Evolutionary conservation across 176 grass and related monocot genomes (phyloP), one percentile per base, ranked within the genome.

Genomic region (Triticum monococcum): DNA sequence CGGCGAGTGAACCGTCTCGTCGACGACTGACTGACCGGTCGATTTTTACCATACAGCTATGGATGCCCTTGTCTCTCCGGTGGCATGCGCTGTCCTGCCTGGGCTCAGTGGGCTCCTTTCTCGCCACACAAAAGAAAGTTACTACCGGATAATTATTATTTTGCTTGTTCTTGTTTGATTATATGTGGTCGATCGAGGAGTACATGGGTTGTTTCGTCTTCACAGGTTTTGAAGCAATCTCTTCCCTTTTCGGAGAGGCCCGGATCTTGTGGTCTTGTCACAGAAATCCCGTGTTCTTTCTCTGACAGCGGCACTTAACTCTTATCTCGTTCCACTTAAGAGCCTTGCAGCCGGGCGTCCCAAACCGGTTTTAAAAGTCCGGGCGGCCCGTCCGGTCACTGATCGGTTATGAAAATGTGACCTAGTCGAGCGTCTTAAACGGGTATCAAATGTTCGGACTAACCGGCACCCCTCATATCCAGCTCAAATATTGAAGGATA

Each of bases 21-120:
- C 81, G 24, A 30, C 17, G 72, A 31, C 43, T 17, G 18, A 59
- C 54, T 17, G 18, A 59, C 54, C 25, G 25, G 14, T 52, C 43
- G 40, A 77, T 32, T 8, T 31, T 76, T 3, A 76, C 85, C 85
- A 84, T 64, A 68, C 75, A 40, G 74, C 85, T 26, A 18, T 12
- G 3, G 45, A 77, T 60, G 35, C 24, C 12, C 12, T 71, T 23
- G 20, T 80, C 81, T 79, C 87, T 76, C 25, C 16, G 85, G n/a
- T 52, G 56, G 10, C 85, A 23, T 87, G 26, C 3, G 74, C 14
- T 77, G 73, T 32, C 74, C 89, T 7, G 0, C 24, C 46, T 78
- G 54, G 84, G 36, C 36, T 37, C 7, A 37, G 5, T 38, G 37
- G 37, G 26, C 45, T 73, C 73, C 14, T 33, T 26, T 35, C 4